Conservation (phyloP, 495 filamentous ascomycete genomes). For the Penicillium arizonense region DNA sequence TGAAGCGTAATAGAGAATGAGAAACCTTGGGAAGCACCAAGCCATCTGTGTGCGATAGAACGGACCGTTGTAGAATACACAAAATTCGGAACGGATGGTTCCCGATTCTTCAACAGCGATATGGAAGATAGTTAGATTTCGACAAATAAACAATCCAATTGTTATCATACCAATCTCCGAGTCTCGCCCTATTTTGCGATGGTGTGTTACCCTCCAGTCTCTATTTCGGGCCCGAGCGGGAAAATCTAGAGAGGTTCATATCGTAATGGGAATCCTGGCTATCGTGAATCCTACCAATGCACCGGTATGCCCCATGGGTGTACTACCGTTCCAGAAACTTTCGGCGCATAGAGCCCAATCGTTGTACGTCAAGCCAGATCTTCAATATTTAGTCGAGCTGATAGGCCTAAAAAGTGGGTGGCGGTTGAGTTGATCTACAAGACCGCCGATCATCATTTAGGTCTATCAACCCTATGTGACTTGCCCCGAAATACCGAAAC, state of each 20-base stretch:
- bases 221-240: neutral
- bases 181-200: neutral
- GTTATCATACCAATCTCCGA: neutral
- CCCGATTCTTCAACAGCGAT: neutral
- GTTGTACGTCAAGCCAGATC: neutral
- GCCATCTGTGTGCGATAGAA: neutral
- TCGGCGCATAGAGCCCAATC: neutral
- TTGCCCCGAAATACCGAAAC: too few species aligned
- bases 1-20: neutral
- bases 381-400: neutral
- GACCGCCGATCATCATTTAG: neutral
- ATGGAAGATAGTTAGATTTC: neutral
- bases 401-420: neutral
- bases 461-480: too few species aligned
- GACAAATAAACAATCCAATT: neutral
- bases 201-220: neutral
- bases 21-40: constrained; percentile 1
- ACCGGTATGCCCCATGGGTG: neutral
- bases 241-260: neutral
- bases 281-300: neutral
- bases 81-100: neutral
- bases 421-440: neutral
- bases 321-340: neutral
- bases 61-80: neutral
- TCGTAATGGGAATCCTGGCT: neutral